phyloP scores from a whole-genome alignment of 176 grass and related monocot genomes.

The Oryza brachyantha region DNA sequence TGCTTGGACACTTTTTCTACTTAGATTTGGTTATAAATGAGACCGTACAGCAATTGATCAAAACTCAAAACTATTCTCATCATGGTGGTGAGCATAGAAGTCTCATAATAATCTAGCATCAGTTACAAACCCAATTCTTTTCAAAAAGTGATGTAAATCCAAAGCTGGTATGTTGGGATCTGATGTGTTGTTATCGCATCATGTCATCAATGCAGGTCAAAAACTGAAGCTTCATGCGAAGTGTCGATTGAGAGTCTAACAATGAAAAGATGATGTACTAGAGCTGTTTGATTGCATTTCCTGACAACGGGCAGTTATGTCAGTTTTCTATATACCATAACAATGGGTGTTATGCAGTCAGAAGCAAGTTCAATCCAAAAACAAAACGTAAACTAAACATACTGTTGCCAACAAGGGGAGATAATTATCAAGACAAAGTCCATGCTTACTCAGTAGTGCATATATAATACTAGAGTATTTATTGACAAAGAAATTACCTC shows the following conservation, averaged over 20 bases:
- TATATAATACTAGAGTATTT: neutral
- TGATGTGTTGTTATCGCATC: neutral
- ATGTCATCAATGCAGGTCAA: neutral
- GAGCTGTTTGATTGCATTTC: neutral
- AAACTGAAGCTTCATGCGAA: neutral
- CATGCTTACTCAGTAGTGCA: neutral
- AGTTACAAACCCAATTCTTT: neutral
- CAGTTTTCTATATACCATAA: neutral
- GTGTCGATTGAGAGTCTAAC: neutral
- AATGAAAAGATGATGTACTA: neutral
- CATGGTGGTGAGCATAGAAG: neutral
- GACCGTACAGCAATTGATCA: neutral
- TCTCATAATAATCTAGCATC: neutral
- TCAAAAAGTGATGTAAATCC: neutral
- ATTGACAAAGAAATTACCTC: conserved; percentile 59
- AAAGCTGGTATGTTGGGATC: neutral
- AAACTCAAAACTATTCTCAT: neutral
- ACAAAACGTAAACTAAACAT: neutral
- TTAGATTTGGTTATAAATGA: neutral
- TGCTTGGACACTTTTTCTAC: neutral
- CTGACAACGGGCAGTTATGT: neutral
- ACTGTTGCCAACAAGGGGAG: neutral
- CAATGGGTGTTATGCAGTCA: neutral
- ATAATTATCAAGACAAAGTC: neutral
- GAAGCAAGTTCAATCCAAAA: conserved; percentile 1